A percentile compares a stretch with the other conserved stretches of the same genome.
These are phyloP conservation scores for Imleria badia DNA, from an alignment of 768 basidiomycete species.

Conservation along the genomic window DNA sequence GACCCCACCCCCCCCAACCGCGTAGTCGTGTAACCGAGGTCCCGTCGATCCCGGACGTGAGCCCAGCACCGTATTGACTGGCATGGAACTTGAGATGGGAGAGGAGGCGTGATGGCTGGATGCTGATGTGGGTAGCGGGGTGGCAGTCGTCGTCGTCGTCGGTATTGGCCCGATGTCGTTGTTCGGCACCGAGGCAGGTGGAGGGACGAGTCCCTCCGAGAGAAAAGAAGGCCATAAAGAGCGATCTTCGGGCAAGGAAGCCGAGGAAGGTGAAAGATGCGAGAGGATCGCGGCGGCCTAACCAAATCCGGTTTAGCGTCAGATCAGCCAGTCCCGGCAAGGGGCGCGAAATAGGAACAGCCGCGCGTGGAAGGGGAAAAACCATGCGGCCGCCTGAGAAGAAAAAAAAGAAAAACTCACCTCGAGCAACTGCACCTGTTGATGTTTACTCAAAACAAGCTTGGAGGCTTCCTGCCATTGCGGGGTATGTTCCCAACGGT, in stretches of 20 bases:
- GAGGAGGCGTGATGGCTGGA: slow-evolving; percentile 12
- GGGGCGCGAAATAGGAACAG: not conserved
- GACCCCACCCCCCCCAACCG: slow-evolving; percentile 36
- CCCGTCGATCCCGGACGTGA: slow-evolving; percentile 32
- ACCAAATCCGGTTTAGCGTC: slow-evolving; percentile 9
- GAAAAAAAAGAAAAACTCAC: slow-evolving; percentile 37
- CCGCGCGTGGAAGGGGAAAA: not conserved
- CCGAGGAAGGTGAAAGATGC: slow-evolving; percentile 67
- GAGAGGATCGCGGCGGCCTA: slow-evolving; percentile 95
- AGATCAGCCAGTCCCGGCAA: not conserved
- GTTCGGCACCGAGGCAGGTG: slow-evolving; percentile 32
- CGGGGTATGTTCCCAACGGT: slow-evolving; percentile 96
- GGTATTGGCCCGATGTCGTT: slow-evolving; percentile 18
- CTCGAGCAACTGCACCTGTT: slow-evolving; percentile 96
- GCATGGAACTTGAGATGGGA: slow-evolving; percentile 54
- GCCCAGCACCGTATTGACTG: slow-evolving; percentile 25
- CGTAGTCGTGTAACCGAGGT: slow-evolving; percentile 67
- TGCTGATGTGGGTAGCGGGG: slow-evolving; percentile 7
- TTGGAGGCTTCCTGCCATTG: slow-evolving; percentile 95
- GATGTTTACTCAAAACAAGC: slow-evolving; percentile 91
- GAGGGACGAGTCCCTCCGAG: slow-evolving; percentile 66
- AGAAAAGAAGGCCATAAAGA: slow-evolving; percentile 89
- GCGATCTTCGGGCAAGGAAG: slow-evolving; percentile 89
- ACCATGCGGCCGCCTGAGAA: not conserved
- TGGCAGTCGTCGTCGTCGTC: not conserved